Percentiles rank a stretch among this genome's conserved stretches.
These are phyloP conservation scores for Globisporangium cylindrosporum DNA, from an alignment of 352 stramenopile genomes.

Conservation along the genomic window DNA sequence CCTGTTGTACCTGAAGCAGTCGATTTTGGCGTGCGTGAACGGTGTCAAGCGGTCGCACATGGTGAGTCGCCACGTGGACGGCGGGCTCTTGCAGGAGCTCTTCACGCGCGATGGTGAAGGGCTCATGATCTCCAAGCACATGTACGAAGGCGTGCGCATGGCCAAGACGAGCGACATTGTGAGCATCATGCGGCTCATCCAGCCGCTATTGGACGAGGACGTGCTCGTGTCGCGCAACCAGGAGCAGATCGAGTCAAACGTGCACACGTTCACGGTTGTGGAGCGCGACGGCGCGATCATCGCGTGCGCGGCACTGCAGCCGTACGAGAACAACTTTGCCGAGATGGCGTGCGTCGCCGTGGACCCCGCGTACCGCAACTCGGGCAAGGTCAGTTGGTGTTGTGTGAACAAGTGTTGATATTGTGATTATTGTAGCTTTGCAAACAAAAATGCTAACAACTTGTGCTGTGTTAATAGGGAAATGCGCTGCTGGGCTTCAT, in stretches of 20 bases:
- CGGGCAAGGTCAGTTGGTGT: constrained; percentile 48
- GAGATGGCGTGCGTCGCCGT: constrained; percentile 91
- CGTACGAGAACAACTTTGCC: constrained; percentile 88
- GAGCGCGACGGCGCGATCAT: constrained; percentile 89
- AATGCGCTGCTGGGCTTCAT: constrained; percentile 91
- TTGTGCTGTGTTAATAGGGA: constrained; percentile 34
- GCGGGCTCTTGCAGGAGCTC: constrained; percentile 95
- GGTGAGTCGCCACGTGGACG: constrained; percentile 83
- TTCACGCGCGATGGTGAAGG: constrained; percentile 97
- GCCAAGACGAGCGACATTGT: constrained; percentile 91
- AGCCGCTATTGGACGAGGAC: constrained; percentile 85
- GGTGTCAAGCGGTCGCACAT: constrained; percentile 84
- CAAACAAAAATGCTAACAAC: neutral
- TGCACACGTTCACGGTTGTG: constrained; percentile 86
- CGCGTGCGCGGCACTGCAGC: constrained; percentile 84
- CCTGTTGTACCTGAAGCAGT: constrained; percentile 81
- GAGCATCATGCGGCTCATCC: constrained; percentile 85
- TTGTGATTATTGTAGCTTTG: neutral
- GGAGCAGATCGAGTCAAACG: constrained; percentile 88
- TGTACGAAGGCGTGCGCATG: constrained; percentile 95
- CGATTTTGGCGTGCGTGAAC: constrained; percentile 79
- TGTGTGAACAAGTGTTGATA: neutral
- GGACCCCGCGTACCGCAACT: constrained; percentile 81
- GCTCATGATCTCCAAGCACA: constrained; percentile 96
- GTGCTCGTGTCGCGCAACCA: constrained; percentile 86